phyloP scores from a whole-genome alignment of 2,329 filamentous ascomycete species.

The Mycosphaerella sp. region DNA sequence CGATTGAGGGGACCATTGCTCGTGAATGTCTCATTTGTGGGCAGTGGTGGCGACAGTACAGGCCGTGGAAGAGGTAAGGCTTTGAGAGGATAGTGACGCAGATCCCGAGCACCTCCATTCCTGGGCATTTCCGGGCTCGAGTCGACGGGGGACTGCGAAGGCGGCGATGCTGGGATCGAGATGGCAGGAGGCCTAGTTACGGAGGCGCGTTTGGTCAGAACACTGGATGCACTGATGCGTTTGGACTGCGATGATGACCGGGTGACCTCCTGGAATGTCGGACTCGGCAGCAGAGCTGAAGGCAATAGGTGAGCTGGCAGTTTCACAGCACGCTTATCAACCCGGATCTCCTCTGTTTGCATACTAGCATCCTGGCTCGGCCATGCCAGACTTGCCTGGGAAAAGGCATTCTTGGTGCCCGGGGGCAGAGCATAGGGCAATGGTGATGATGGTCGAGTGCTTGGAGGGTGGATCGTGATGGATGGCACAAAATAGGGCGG shows the following conservation, averaged over 20 bases:
- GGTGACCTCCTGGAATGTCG: constrained; percentile 33
- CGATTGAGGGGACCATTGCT: constrained; percentile 32
- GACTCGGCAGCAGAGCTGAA: constrained; percentile 60
- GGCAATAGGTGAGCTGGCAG: constrained; percentile 74
- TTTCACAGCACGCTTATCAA: constrained; percentile 69
- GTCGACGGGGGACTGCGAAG: constrained; percentile 26
- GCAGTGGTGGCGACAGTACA: constrained; percentile 29
- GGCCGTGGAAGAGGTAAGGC: constrained; percentile 32
- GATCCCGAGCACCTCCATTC: constrained; percentile 23
- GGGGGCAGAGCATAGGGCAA: constrained; percentile 71
- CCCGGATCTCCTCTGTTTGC: constrained; percentile 87
- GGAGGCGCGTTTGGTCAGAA: constrained; percentile 20
- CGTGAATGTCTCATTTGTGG: constrained; percentile 20
- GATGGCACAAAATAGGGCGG: constrained; percentile 50
- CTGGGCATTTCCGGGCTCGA: constrained; percentile 24
- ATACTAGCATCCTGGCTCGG: constrained; percentile 53
- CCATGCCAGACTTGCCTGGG: constrained; percentile 61
- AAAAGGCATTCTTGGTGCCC: constrained; percentile 71
- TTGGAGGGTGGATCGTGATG: constrained; percentile 87
- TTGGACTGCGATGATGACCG: constrained; percentile 11
- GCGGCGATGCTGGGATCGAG: constrained; percentile 21
- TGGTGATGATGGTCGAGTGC: constrained; percentile 74
- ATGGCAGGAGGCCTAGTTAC: constrained; percentile 14
- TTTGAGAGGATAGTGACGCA: constrained; percentile 29
- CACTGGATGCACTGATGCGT: constrained; percentile 17